A percentile compares a stretch with the other conserved stretches of the same genome.
These are phyloP conservation scores for Tolypocladium cylindrosporum DNA, from an alignment of 2,329 filamentous ascomycete genomes.

Conservation along the genomic window DNA sequence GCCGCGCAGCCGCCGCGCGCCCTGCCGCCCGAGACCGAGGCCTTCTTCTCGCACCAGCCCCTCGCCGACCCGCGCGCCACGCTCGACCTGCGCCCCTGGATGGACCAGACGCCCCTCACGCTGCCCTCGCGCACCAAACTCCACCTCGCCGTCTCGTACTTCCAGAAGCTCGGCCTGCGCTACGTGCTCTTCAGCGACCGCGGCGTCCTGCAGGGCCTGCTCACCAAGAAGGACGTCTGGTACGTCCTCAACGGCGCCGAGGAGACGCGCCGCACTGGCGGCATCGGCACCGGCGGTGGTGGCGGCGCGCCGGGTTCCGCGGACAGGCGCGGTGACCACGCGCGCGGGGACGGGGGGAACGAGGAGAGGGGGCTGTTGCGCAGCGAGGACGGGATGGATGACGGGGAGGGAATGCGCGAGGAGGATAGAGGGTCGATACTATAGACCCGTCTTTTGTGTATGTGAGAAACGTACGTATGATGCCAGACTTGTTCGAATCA, in stretches of 20 bases:
- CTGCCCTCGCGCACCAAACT: slow-evolving; percentile 67
- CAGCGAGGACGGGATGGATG: slow-evolving; percentile 22
- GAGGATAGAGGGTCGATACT: slow-evolving; percentile 12
- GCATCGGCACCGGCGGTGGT: background rate
- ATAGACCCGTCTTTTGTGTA: slow-evolving; percentile 7
- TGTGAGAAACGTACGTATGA: background rate
- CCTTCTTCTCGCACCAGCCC: slow-evolving; percentile 76
- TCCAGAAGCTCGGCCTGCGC: slow-evolving; percentile 84
- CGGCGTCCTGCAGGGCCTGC: slow-evolving; percentile 69
- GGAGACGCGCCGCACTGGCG: slow-evolving; percentile 39
- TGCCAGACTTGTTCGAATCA: background rate
- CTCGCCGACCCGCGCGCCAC: slow-evolving; percentile 67
- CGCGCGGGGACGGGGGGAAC: slow-evolving; percentile 25
- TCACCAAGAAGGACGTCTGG: slow-evolving; percentile 98
- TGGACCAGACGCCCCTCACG: slow-evolving; percentile 97
- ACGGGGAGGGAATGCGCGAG: slow-evolving; percentile 8
- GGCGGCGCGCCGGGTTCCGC: background rate
- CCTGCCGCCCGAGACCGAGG: slow-evolving; percentile 62
- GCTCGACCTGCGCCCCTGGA: slow-evolving; percentile 89
- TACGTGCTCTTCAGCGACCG: slow-evolving; percentile 83
- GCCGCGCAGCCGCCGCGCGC: slow-evolving; percentile 43
- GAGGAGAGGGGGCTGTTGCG: slow-evolving; percentile 34
- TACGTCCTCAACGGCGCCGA: slow-evolving; percentile 76
- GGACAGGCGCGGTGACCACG: slow-evolving; percentile 23
- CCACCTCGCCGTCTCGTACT: slow-evolving; percentile 82